These are phyloP conservation scores for Emmonsia crescens DNA, from an alignment of 2,329 filamentous ascomycete species.

Conservation along the genomic window DNA sequence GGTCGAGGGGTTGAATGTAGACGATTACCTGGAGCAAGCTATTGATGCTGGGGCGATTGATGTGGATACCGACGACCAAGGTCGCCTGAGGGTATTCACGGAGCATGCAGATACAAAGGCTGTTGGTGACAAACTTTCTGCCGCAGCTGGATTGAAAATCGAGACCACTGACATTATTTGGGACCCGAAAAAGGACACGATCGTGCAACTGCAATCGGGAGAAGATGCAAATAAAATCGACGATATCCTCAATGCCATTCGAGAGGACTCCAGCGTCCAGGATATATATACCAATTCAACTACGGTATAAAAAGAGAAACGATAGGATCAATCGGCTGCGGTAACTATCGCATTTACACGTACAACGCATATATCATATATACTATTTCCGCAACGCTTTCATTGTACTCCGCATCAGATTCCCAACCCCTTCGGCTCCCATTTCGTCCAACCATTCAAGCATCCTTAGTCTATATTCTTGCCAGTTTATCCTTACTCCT, in stretches of 20 bases:
- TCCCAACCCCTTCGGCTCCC: conserved; percentile 55
- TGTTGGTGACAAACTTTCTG: conserved; percentile 53
- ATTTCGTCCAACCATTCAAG: conserved; percentile 54
- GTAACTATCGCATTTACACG: conserved; percentile 9
- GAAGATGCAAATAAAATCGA: conserved; percentile 47
- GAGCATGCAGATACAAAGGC: conserved; percentile 54
- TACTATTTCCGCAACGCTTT: conserved; percentile 52
- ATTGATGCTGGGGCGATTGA: conserved; percentile 68
- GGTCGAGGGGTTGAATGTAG: conserved; percentile 45
- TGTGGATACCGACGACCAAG: conserved; percentile 50
- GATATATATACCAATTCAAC: conserved; percentile 63
- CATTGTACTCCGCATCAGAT: conserved; percentile 72
- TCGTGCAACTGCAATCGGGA: conserved; percentile 50
- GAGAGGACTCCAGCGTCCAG: conserved; percentile 63
- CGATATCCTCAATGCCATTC: conserved; percentile 42
- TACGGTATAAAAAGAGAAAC: not conserved
- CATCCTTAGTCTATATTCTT: conserved; percentile 64
- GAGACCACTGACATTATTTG: conserved; percentile 72
- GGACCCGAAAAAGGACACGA: conserved; percentile 70
- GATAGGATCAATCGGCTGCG: not conserved
- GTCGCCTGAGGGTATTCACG: conserved; percentile 59
- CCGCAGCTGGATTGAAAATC: conserved; percentile 55
- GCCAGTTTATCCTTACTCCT: conserved; percentile 58
- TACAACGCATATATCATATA: conserved; percentile 11
- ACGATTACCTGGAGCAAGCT: conserved; percentile 67